Conservation (phyloP, 1,139 yeast species). For the Suhomyces wounanorum region DNA sequence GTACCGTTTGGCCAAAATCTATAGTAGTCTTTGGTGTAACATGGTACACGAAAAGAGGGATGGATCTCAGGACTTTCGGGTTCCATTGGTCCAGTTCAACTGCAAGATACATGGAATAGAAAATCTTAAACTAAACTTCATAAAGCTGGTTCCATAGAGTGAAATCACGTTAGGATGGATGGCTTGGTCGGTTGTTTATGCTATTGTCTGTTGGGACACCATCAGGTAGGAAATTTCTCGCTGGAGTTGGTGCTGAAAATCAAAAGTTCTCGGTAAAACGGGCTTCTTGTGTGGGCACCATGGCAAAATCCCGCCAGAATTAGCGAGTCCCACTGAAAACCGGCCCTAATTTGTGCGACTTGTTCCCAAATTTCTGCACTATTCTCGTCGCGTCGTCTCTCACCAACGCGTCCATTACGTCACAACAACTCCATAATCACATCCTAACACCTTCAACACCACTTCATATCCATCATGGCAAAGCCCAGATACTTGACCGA, state of each 20-base stretch:
- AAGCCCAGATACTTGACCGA: constrained; percentile 74
- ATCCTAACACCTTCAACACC: not conserved
- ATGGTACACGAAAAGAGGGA: constrained; percentile 1
- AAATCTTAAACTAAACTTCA: not conserved
- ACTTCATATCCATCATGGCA: constrained; percentile 25
- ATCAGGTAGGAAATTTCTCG: not conserved
- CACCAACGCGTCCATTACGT: constrained; percentile 3
- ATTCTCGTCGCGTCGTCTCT: not conserved
- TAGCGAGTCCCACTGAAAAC: not conserved
- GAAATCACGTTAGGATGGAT: too few species aligned
- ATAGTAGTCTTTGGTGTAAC: not conserved
- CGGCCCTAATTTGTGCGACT: not conserved
- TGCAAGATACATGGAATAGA: not conserved
- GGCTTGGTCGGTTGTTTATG: too few species aligned
- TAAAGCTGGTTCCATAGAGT: too few species aligned
- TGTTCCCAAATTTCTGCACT: not conserved
- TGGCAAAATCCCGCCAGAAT: not conserved
- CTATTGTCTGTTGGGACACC: not conserved
- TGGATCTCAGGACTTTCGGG: not conserved
- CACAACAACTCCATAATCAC: not conserved
- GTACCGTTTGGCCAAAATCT: not conserved
- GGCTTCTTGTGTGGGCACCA: not conserved
- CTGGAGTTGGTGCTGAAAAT: not conserved
- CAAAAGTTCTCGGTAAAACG: not conserved
- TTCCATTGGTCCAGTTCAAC: not conserved